A percentile compares a stretch with the other conserved stretches of the same genome.
Conservation (phyloP, 2,329 filamentous ascomycete genomes). For the Trichoderma polysporum region DNA sequence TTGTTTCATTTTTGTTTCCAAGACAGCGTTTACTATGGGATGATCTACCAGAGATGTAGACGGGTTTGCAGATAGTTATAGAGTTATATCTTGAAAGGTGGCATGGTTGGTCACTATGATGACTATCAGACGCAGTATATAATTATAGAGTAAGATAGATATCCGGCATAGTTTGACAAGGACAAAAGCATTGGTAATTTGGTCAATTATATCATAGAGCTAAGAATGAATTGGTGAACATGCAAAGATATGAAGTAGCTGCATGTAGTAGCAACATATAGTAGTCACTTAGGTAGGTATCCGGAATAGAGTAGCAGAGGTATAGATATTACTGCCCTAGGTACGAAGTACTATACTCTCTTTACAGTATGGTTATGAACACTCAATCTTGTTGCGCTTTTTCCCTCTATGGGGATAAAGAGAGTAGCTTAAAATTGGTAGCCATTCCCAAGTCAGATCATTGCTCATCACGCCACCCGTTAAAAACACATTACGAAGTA, state of each 20-base stretch:
- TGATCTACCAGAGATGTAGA: constrained; percentile 8
- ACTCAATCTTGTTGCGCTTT: no score
- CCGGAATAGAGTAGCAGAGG: no score
- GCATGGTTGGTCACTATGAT: not conserved
- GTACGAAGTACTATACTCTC: no score
- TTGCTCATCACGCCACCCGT: not conserved
- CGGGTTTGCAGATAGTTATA: not conserved
- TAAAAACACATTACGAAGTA: not conserved
- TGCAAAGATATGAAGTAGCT: not conserved
- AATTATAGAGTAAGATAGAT: constrained; percentile 6
- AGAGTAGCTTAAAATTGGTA: not conserved
- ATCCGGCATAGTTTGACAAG: not conserved
- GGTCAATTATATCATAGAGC: not conserved
- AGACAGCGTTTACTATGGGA: not conserved
- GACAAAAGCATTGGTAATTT: not conserved
- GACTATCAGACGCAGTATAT: not conserved
- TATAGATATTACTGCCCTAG: no score
- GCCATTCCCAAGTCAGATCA: not conserved
- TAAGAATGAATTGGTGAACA: not conserved
- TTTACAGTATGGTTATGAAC: no score
- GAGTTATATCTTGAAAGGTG: not conserved
- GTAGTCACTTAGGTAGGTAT: no score
- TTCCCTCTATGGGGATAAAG: no score
- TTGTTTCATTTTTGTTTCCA: not conserved
- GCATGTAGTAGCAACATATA: not conserved